Base-by-base conservation (phyloP, 768 basidiomycete species). In the Phylloporus sp. region DNA sequence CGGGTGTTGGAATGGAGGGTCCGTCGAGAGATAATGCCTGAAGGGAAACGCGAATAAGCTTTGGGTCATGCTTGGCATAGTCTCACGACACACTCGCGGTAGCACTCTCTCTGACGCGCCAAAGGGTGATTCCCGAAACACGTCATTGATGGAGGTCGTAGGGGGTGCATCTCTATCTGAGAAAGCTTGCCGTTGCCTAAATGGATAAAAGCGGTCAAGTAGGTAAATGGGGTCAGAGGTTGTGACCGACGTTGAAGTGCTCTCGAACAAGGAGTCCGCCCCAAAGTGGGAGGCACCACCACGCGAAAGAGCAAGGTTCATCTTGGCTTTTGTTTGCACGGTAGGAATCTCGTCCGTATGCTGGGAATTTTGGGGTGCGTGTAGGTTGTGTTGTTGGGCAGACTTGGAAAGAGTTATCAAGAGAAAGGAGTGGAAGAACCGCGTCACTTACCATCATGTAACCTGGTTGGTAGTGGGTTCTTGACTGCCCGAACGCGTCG, bases 191-290 rank as follows among this genome's bases (percentile, higher is more conserved):
- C 84, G 75, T 56, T 82, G 80, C 55, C 85, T 80, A 56, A 43
- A 51, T 58, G 49, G 18, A 46, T 20, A 27, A 34, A 29, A 8
- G 1, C 38, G 48, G 51, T 55, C 28, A 62, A 22, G 31, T 53
- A 27, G 45, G 50, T 49, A 38, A 29, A 36, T 0, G 40, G 8
- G 15, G 13, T 4, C 24, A 23, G 41, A 41, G 16, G 15, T 63
- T 16, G 8, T 45, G 39, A 62, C 49, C 4, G 16, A 61, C 68
- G 69, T 58, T 11, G 60, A 54, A 35, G 83, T 76, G 57, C 80
- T 88, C 65, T 88, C 81, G 58, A 91, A 90, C 88, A 91, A 88
- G 20, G 88, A 88, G 55, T 88, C 87, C 72, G 86, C 82, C 2
- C 89, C 89, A 70, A 89, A 90, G 54, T 88, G 86, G 16, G 82